Base-by-base conservation (phyloP, 352 stramenopile genomes). In the Pythium aristosporum region DNA sequence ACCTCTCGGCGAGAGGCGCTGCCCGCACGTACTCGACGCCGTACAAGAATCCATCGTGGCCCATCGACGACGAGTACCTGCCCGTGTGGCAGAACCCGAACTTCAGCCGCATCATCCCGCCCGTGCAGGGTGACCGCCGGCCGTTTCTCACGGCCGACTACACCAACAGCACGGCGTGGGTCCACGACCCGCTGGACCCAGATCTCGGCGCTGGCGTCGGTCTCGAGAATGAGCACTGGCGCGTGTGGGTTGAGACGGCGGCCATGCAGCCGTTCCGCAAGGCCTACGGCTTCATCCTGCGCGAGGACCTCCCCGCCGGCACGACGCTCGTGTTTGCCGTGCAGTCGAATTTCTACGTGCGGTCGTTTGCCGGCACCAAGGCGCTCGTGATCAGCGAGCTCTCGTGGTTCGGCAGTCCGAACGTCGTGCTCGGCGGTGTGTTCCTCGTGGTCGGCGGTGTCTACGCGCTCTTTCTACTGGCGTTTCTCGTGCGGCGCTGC, bases 331-430 rank as follows among this genome's bases (percentile, higher is more conserved):
- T 76, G 30, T 91, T 93, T 53, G 85, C 82, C 2, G 82, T 93
- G 50, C 85, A 91, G 65, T 93, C 85, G 47, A 91, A 91, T 57
- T 93, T 88, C 70, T 91, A 76, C 53, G 80, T 92, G 18, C 69
- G 80, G 8, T 88, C 76, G 2, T 89, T 92, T 49, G 70, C 34
- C 12, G 84, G 79, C 25, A 71, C 74, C 42, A 92, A 92, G 57
- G 72, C 84, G n/a, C 54, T 92, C 32, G 77, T 92, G 32, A 60
- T 92, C 30, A 76, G 74, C 41, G 78, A 89, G 32, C 49, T 88
- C 30, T 69, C 74, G 51, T 93, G 85, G 82, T 88, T 91, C 53
- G 82, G 85, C 42, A 88, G 73, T 42, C 56, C 73, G 42, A 93
- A 93, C 63, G 64, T 71, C 30, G 23, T 83, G 1, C 68, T 91